Evolutionary conservation across 768 basidiomycete species (phyloP).

Genomic region (Rhodosporidiobolus odoratus): DNA sequence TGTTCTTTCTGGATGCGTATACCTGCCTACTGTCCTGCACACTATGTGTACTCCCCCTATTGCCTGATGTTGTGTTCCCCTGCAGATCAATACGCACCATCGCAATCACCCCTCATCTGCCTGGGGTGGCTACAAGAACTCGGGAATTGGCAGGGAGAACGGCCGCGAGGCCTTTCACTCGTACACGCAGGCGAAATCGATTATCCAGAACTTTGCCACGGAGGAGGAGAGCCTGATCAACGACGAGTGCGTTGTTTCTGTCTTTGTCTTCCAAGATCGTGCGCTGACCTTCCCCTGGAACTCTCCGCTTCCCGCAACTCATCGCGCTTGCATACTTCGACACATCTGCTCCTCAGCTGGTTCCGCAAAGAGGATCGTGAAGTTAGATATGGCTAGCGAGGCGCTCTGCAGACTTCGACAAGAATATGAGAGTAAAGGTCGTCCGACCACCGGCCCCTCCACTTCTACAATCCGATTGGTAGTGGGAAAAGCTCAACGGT

Average conservation of each 20-base stretch:
- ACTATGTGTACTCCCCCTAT: too few relatives aligned
- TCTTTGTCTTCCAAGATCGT: not conserved
- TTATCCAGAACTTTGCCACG: constrained; percentile 20
- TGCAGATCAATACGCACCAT: constrained; percentile 70
- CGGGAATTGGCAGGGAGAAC: constrained; percentile 60
- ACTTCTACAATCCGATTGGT: too few relatives aligned
- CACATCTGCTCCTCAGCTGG: constrained; percentile 10
- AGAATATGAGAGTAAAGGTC: too few relatives aligned
- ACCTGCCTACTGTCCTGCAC: not conserved
- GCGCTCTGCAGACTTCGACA: too few relatives aligned
- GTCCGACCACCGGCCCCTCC: too few relatives aligned
- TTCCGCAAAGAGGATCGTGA: constrained; percentile 28
- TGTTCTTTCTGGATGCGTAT: too few relatives aligned
- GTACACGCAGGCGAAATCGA: constrained; percentile 26
- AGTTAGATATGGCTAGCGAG: constrained; percentile 24
- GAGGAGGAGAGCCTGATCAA: constrained; percentile 17
- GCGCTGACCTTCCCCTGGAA: too few relatives aligned
- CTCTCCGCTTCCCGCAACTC: too few relatives aligned
- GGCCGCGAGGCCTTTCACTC: constrained; percentile 48
- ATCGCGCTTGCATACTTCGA: too few relatives aligned
- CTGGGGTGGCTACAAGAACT: constrained; percentile 57
- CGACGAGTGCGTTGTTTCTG: constrained; percentile 15
- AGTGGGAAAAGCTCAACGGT: too few relatives aligned
- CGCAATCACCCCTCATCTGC: constrained; percentile 84
- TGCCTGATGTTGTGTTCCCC: not conserved